Conservation (phyloP, 208 protist species). For the Leptomonas pyrrhocoris region DNA sequence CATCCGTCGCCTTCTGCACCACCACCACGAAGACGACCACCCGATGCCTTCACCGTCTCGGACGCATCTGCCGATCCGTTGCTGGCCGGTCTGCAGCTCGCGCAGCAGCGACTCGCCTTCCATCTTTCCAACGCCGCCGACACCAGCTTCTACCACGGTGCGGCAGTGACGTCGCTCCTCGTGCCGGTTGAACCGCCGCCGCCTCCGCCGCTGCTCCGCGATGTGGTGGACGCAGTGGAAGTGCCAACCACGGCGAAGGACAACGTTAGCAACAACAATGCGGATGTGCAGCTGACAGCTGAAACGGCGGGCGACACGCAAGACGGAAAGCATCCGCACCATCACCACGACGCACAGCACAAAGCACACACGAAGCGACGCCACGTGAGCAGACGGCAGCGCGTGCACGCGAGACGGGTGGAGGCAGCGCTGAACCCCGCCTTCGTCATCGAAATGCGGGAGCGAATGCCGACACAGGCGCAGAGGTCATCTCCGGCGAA, state of each 20-base stretch:
- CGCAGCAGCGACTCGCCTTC: conserved; percentile 14
- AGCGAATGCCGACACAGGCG: neutral
- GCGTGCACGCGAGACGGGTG: conserved; percentile 13
- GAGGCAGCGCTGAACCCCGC: conserved; percentile 16
- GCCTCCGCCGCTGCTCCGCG: conserved; percentile 9
- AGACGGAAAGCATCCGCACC: neutral
- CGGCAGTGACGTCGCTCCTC: conserved; percentile 14
- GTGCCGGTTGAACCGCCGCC: neutral
- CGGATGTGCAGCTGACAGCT: neutral
- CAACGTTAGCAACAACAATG: neutral
- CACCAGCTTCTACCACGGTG: conserved; percentile 11
- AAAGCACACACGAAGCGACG: neutral
- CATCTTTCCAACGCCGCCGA: neutral
- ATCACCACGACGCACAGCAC: no score
- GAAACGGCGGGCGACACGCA: neutral
- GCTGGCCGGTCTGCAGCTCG: conserved; percentile 15
- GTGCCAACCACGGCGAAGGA: neutral
- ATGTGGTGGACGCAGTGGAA: conserved; percentile 13
- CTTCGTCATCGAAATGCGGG: conserved; percentile 4
- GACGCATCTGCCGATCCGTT: conserved; percentile 11
- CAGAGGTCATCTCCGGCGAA: neutral
- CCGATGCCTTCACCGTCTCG: conserved; percentile 12
- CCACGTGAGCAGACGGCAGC: conserved; percentile 9
- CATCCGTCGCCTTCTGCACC: neutral
- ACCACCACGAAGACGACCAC: no score